These are phyloP conservation scores for Populus ilicifolia DNA, from an alignment of 345 rosid genomes.

Conservation along the genomic window DNA sequence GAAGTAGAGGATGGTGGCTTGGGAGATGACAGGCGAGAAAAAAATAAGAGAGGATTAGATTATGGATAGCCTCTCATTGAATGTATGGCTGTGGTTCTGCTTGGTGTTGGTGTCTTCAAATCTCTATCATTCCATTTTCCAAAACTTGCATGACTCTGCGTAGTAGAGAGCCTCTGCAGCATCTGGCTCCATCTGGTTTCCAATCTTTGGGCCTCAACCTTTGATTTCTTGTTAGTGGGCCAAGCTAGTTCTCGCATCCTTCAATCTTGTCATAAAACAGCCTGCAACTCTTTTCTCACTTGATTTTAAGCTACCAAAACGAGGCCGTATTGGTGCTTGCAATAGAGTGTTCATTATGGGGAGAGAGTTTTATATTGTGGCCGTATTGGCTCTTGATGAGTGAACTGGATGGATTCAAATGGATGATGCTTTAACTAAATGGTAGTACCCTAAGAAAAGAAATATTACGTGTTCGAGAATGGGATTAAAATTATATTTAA, in stretches of 20 bases:
- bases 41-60: conserved; percentile 62
- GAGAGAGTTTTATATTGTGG: neutral
- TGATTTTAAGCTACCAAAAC: neutral
- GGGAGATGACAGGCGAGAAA: conserved; percentile 3
- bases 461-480: too few relatives aligned
- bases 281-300: neutral
- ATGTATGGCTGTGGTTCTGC: conserved; percentile 46
- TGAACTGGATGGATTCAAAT: too few relatives aligned
- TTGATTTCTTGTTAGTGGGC: neutral
- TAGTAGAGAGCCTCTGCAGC: neutral
- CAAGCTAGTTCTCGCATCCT: neutral
- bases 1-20: conserved; percentile 13
- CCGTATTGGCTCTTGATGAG: too few relatives aligned
- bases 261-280: neutral
- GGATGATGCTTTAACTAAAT: too few relatives aligned
- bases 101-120: conserved; percentile 21
- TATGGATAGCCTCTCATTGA: conserved; percentile 72
- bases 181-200: neutral
- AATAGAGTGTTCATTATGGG: neutral
- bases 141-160: neutral
- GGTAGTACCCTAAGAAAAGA: too few relatives aligned
- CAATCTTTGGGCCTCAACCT: conserved; percentile 1
- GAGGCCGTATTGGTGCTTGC: neutral
- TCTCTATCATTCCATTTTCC: conserved; percentile 2
- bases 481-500: too few relatives aligned